phyloP scores from a whole-genome alignment of 495 filamentous ascomycete genomes.

The Astrocystis sublimbata region DNA sequence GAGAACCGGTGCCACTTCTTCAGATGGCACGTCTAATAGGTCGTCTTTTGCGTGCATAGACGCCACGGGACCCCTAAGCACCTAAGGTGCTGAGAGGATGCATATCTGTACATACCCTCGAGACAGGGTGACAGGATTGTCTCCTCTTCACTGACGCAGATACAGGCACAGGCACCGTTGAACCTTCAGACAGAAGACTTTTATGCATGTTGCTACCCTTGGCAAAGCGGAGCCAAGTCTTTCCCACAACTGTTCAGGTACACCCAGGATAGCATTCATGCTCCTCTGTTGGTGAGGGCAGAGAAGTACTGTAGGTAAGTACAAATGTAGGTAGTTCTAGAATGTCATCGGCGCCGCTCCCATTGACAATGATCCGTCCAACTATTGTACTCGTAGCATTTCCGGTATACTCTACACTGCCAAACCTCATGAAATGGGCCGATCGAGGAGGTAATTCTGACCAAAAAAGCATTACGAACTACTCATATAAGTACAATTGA shows the following conservation, averaged over 20 bases:
- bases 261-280: neutral
- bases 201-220: neutral
- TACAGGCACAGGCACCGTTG: neutral
- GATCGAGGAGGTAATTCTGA: too few relatives aligned
- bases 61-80: neutral
- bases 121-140: neutral
- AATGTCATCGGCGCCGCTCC: neutral
- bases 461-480: too few relatives aligned
- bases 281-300: too few relatives aligned
- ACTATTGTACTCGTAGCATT: too few relatives aligned
- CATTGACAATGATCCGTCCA: too few relatives aligned
- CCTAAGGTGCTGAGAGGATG: neutral
- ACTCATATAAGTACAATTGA: too few relatives aligned
- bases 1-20: neutral
- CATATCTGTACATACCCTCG: neutral
- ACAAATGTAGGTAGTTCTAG: constrained; percentile 2
- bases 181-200: neutral
- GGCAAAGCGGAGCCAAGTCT: neutral
- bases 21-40: neutral
- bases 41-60: neutral
- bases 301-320: too few relatives aligned
- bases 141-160: neutral
- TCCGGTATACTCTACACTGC: too few relatives aligned
- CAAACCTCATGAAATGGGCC: too few relatives aligned
- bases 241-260: neutral